These are phyloP conservation scores for Cutaneotrichosporon cutaneum DNA, from an alignment of 1,284 basidiomycete genomes.

Conservation along the genomic window DNA sequence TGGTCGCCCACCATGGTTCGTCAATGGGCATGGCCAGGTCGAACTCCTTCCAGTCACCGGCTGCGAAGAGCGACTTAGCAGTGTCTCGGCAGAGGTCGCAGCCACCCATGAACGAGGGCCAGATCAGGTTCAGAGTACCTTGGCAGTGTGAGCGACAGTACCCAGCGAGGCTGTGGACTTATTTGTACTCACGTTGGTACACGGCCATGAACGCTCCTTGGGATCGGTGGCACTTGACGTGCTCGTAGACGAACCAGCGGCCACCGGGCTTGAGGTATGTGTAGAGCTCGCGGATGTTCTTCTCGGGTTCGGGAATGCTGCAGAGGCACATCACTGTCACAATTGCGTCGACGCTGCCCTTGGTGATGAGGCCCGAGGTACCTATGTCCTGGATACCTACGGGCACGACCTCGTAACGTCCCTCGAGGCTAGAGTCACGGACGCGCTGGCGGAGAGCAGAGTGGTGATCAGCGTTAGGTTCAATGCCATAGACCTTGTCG, in stretches of 20 bases:
- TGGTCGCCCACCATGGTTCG: constrained; percentile 19
- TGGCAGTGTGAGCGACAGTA: constrained; percentile 5
- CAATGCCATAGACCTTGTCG: constrained; percentile 23
- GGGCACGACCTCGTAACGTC: constrained; percentile 23
- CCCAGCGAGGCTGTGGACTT: too few species aligned
- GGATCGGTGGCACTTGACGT: constrained; percentile 11
- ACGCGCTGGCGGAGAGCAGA: constrained; percentile 9
- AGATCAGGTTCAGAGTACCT: constrained; percentile 23
- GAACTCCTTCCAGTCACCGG: constrained; percentile 17
- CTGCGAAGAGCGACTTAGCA: constrained; percentile 6
- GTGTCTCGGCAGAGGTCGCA: constrained; percentile 26
- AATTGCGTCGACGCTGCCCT: constrained; percentile 23
- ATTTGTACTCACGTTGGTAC: constrained; percentile 20
- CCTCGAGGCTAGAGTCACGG: constrained; percentile 16
- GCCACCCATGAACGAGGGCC: constrained; percentile 23
- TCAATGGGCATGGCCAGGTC: constrained; percentile 24
- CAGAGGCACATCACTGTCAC: constrained; percentile 24
- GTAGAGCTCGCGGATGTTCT: constrained; percentile 26
- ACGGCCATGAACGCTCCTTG: constrained; percentile 15
- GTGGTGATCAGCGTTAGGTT: constrained; percentile 24
- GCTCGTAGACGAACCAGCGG: constrained; percentile 26
- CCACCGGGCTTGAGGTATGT: constrained; percentile 26
- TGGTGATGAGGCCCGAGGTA: constrained; percentile 13
- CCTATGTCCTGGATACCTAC: constrained; percentile 23
- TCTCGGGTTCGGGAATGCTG: constrained; percentile 23